These are phyloP conservation scores for Ganoderma boninense DNA, from an alignment of 1,284 basidiomycete species.

Conservation along the genomic window DNA sequence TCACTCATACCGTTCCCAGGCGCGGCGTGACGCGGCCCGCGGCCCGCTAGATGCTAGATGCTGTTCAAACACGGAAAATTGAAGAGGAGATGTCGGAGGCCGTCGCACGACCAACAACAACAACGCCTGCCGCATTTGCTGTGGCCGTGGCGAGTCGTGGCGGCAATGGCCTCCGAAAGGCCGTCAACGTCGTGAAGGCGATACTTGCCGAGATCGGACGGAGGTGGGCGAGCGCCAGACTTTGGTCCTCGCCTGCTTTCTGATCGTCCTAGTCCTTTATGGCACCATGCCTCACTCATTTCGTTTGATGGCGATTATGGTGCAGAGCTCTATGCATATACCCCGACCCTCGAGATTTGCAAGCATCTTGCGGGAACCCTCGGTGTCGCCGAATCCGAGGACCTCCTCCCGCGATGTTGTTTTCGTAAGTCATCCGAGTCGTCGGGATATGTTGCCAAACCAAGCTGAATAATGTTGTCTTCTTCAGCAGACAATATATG, in stretches of 20 bases:
- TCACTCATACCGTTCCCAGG: neutral
- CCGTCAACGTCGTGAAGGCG: neutral
- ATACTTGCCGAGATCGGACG: neutral
- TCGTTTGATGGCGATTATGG: neutral
- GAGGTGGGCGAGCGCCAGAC: neutral
- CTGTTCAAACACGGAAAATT: constrained; percentile 9
- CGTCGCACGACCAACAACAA: neutral
- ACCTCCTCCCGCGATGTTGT: neutral
- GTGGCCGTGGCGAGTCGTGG: neutral
- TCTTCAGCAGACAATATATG: neutral
- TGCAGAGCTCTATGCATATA: neutral
- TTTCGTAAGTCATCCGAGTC: neutral
- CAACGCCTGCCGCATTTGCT: neutral
- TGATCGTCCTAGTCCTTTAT: neutral
- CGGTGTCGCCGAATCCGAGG: neutral
- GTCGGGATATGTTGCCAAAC: neutral
- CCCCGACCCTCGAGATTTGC: neutral
- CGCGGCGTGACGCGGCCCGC: neutral
- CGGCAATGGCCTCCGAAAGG: neutral
- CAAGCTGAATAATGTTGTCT: neutral
- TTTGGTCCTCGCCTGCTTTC: neutral
- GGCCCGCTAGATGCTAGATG: neutral
- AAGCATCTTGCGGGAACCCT: neutral
- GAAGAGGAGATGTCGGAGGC: neutral
- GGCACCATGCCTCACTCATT: neutral